phyloP scores from a whole-genome alignment of 805 yeast species.

The Metschnikowia santaceciliae region DNA sequence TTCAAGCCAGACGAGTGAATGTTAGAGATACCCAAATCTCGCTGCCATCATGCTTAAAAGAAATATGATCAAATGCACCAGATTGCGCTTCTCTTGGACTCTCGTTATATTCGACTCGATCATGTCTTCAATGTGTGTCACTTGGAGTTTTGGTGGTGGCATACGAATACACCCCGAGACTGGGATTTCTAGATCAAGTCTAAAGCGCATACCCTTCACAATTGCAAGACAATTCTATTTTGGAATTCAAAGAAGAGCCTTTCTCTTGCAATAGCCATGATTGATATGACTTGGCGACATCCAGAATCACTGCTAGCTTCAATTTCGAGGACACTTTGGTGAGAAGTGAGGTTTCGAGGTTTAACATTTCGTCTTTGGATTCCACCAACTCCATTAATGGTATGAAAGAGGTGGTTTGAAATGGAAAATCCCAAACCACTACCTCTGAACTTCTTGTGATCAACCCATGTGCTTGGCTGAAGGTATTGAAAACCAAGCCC shows the following conservation, averaged over 20 bases:
- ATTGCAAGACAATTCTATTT: constrained; percentile 14
- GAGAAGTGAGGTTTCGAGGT: constrained; percentile 42
- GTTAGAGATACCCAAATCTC: constrained; percentile 3
- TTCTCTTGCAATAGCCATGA: constrained; percentile 26
- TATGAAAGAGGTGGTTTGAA: too few relatives aligned
- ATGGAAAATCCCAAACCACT: too few relatives aligned
- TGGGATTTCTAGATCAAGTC: constrained; percentile 23
- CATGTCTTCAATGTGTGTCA: constrained; percentile 21
- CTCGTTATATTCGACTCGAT: constrained; percentile 44
- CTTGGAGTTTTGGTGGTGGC: constrained; percentile 37
- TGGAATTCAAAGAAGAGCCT: constrained; percentile 15
- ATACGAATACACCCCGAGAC: constrained; percentile 46
- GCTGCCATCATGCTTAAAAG: constrained; percentile 20
- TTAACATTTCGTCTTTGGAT: constrained; percentile 38
- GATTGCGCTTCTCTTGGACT: constrained; percentile 48
- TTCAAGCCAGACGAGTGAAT: too few relatives aligned
- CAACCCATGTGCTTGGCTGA: too few relatives aligned
- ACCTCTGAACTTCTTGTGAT: too few relatives aligned
- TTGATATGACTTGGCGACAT: constrained; percentile 46
- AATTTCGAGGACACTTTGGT: constrained; percentile 39
- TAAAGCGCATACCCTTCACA: constrained; percentile 16
- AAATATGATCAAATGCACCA: constrained; percentile 30
- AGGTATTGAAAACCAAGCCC: too few relatives aligned
- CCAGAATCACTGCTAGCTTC: constrained; percentile 42
- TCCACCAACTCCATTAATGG: constrained; percentile 23